phyloP scores from a whole-genome alignment of 257 asterid genomes.

The Thymus mandschuricus region DNA sequence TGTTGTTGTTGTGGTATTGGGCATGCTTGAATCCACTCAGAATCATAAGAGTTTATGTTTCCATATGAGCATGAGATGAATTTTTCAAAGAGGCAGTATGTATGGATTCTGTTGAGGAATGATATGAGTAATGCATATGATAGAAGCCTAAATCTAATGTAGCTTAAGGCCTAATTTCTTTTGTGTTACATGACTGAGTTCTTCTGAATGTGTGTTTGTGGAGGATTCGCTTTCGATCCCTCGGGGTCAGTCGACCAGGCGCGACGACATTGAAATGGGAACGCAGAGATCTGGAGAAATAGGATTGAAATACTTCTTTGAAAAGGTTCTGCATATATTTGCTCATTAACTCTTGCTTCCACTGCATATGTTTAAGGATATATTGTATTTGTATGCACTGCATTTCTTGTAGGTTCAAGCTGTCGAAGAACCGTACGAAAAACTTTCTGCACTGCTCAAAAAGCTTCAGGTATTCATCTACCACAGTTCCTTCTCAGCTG shows the following conservation, averaged over 20 bases:
- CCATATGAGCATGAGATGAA: no score
- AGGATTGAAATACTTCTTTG: slow-evolving; percentile 70
- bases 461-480: slow-evolving; percentile 67
- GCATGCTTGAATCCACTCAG: no score
- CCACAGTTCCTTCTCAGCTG: no score
- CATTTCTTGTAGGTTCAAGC: slow-evolving; percentile 59
- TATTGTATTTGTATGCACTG: neutral
- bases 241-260: slow-evolving; percentile 43
- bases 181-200: no score
- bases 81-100: no score
- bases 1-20: no score
- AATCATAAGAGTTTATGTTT: no score
- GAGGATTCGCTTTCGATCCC: slow-evolving; percentile 62
- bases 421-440: slow-evolving; percentile 63
- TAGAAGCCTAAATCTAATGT: neutral
- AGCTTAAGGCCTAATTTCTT: no score
- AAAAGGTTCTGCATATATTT: slow-evolving; percentile 42
- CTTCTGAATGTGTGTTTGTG: neutral
- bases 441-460: slow-evolving; percentile 56
- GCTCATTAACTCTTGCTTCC: neutral
- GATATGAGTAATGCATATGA: neutral
- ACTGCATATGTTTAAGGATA: neutral
- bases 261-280: slow-evolving; percentile 75
- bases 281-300: slow-evolving; percentile 58
- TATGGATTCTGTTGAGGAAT: no score